Evolutionary conservation across 805 yeast species (phyloP), one percentile per base, ranked within the genome.

Genomic region (Candida alai): DNA sequence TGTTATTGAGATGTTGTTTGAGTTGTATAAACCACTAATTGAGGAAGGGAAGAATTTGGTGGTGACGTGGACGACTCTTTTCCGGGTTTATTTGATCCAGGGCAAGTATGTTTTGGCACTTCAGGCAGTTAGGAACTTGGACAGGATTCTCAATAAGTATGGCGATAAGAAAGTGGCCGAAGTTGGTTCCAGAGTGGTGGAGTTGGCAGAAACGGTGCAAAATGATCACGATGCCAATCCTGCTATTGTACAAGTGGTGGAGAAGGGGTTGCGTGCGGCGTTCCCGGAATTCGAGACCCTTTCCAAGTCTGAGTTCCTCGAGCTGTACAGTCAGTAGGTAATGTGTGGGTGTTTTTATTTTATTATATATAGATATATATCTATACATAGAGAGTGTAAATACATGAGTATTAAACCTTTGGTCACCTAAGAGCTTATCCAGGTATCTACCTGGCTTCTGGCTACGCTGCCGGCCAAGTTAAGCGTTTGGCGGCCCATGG

Each of bases 31-130:
- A 47, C 70, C 70, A 4, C 56, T 70, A 39, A 49, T 62, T 14
- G 57, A 58, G 2, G 70, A 62, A 29, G 76, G 70, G 20, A 70
- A 62, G 50, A 44, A 54, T 45, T 44, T 52, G 50, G 42, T 53
- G 54, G 42, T 52, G 37, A 49, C 67, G 36, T 53, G 78, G 75
- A 62, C 70, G 40, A 55, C 64, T 34, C 70, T 72, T 26, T 59
- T 62, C 55, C 46, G 54, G 33, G 40, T 63, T 29, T 52, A 70
- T 50, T 55, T 56, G 34, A 44, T 57, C 2, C 72, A 70, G 40
- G 61, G 65, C 30, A 73, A 70, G 44, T 73, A 62, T 37, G 66
- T 69, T 6, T 56, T 72, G 42, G 68, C 73, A 13, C 54, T 67
- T 33, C 76, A 62, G 44, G 64, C 73, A 2, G 41, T 68, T 37